Evolutionary conservation across 2,329 filamentous ascomycete species (phyloP).

Genomic region (Periconia sp.): DNA sequence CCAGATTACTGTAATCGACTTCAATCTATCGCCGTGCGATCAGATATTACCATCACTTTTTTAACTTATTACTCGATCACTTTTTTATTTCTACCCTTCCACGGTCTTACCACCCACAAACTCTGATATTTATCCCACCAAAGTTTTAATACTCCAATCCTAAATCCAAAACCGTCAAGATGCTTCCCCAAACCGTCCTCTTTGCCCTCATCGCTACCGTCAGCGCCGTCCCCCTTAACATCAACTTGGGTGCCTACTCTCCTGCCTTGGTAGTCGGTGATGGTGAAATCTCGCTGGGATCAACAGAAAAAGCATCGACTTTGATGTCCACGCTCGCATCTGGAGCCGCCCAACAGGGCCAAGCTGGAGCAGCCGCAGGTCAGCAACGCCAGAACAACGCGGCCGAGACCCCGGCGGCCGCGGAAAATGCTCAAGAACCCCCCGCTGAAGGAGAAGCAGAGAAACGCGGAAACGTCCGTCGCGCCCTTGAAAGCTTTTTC

Average conservation of each 20-base stretch:
- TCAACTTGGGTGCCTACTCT: constrained; percentile 56
- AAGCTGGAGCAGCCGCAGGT: constrained; percentile 17
- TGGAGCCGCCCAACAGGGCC: constrained; percentile 33
- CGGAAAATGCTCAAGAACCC: constrained; percentile 13
- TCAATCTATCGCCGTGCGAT: constrained; percentile 36
- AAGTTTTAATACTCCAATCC: too few species aligned
- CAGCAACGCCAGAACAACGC: constrained; percentile 12
- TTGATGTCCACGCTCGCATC: constrained; percentile 50
- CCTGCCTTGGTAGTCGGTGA: constrained; percentile 57
- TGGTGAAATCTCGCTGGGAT: constrained; percentile 54
- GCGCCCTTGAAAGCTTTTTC: constrained; percentile 26
- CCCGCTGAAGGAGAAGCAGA: constrained; percentile 20
- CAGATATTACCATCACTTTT: constrained; percentile 22
- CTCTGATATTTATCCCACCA: background rate
- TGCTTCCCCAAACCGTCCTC: constrained; percentile 43
- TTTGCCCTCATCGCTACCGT: constrained; percentile 39
- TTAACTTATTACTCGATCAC: constrained; percentile 20
- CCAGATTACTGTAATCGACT: constrained; percentile 23
- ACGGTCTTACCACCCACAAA: constrained; percentile 10
- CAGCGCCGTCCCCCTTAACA: constrained; percentile 52
- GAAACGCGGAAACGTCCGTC: constrained; percentile 31
- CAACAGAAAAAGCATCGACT: constrained; percentile 44
- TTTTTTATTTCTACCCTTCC: constrained; percentile 15
- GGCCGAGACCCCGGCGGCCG: constrained; percentile 10
- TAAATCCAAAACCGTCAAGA: constrained; percentile 24